Conservation (phyloP, 2,329 filamentous ascomycete genomes). For the Ophiosphaerella narmari region DNA sequence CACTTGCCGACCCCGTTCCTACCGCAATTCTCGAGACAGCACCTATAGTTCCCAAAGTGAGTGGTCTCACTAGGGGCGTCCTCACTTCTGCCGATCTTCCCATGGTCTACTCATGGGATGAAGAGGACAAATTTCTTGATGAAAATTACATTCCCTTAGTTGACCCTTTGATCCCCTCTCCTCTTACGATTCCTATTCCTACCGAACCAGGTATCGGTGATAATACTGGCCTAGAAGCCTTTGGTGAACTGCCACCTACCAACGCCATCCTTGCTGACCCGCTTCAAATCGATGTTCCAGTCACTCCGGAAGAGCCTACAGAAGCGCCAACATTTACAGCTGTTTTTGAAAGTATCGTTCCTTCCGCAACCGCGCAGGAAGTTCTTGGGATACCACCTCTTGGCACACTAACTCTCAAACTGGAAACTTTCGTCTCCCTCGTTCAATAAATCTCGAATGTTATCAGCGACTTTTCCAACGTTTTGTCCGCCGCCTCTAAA, state of each 20-base stretch:
- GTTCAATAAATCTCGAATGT: background rate
- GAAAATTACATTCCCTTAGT: too few species aligned
- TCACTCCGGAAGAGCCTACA: too few species aligned
- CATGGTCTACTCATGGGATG: too few species aligned
- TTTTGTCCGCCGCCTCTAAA: background rate
- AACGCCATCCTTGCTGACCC: background rate
- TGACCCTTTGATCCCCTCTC: too few species aligned
- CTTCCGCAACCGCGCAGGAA: background rate
- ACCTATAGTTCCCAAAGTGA: background rate
- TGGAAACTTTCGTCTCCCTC: background rate
- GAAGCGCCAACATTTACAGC: too few species aligned
- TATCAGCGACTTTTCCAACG: background rate
- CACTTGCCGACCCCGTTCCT: background rate
- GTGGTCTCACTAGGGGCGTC: constrained; percentile 1
- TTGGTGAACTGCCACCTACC: background rate
- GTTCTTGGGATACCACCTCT: too few species aligned
- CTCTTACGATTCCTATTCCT: background rate
- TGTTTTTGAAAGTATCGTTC: background rate
- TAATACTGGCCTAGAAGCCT: too few species aligned
- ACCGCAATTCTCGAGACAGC: background rate
- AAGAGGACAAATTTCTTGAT: too few species aligned
- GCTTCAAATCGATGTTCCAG: background rate
- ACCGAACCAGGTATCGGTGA: background rate
- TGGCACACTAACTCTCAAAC: background rate
- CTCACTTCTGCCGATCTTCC: background rate